Evolutionary conservation across 768 basidiomycete genomes (phyloP).

Genomic region (Pholiota microspora): DNA sequence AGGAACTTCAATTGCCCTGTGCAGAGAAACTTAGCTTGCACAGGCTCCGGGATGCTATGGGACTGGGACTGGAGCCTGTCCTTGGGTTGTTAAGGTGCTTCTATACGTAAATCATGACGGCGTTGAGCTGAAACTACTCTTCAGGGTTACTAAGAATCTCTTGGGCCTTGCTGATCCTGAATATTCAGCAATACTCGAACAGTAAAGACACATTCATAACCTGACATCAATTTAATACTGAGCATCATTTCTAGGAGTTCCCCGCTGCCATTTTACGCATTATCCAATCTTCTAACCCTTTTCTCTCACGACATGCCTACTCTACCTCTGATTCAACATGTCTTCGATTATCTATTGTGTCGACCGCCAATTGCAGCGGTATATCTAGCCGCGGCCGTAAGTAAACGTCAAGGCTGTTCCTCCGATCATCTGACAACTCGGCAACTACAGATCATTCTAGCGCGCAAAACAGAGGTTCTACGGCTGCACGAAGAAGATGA

Average conservation of each 20-base stretch:
- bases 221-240: background rate
- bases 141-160: constrained; percentile 73
- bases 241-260: constrained; percentile 45
- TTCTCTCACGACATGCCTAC: constrained; percentile 93
- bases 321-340: constrained; percentile 84
- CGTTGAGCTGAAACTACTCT: background rate
- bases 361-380: constrained; percentile 80
- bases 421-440: background rate
- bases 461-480: constrained; percentile 66
- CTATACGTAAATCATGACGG: background rate
- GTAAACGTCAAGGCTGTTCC: constrained; percentile 24
- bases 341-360: constrained; percentile 86
- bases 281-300: constrained; percentile 87
- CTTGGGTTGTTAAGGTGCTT: constrained; percentile 71
- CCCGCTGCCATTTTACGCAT: constrained; percentile 84
- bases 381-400: constrained; percentile 80
- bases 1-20: constrained; percentile 51
- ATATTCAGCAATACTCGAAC: constrained; percentile 67
- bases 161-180: constrained; percentile 68
- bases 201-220: constrained; percentile 39
- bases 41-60: constrained; percentile 87
- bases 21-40: constrained; percentile 76
- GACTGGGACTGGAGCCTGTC: constrained; percentile 77
- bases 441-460: constrained; percentile 60
- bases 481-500: constrained; percentile 66